Percentiles rank a stretch among this genome's conserved stretches.
Conservation (phyloP, 2,329 filamentous ascomycete genomes). For the Teratosphaeria zuluensis region DNA sequence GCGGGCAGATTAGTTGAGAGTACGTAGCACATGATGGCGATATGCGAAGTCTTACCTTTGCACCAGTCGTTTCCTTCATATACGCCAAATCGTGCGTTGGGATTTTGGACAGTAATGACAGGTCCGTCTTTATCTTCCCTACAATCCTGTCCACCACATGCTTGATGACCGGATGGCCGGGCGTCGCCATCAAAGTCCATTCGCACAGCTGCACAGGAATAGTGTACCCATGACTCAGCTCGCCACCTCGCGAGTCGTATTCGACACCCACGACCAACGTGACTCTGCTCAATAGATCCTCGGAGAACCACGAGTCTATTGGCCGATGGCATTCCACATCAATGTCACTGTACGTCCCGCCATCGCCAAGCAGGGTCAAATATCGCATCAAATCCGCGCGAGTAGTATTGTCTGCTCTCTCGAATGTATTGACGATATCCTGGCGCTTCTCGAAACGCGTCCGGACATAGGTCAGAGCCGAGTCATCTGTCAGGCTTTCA, state of each 20-base stretch:
- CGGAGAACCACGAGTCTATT: slow-evolving; percentile 11
- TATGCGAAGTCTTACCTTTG: slow-evolving; percentile 3
- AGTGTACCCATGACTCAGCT: slow-evolving; percentile 1
- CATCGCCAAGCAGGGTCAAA: slow-evolving; percentile 9
- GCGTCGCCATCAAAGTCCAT: slow-evolving; percentile 11
- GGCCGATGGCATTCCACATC: slow-evolving; percentile 10
- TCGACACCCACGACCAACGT: slow-evolving; percentile 11
- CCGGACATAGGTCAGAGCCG: slow-evolving; percentile 6
- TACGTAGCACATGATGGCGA: background rate
- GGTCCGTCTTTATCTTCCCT: background rate
- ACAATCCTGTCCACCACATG: slow-evolving; percentile 6
- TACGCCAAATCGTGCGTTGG: background rate
- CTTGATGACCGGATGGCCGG: slow-evolving; percentile 7
- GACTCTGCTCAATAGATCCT: slow-evolving; percentile 1
- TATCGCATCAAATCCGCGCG: slow-evolving; percentile 13
- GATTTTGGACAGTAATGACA: background rate
- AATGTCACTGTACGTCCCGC: slow-evolving; percentile 14
- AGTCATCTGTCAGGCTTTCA: slow-evolving; percentile 6
- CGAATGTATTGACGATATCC: slow-evolving; percentile 7
- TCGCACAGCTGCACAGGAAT: slow-evolving; percentile 7
- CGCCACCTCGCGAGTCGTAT: slow-evolving; percentile 7
- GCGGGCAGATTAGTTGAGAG: background rate
- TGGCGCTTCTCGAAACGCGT: slow-evolving; percentile 4
- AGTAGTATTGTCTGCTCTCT: slow-evolving; percentile 5
- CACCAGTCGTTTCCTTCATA: slow-evolving; percentile 1